Base-by-base conservation (phyloP, 2,329 filamentous ascomycete species). In the Colletotrichum trifolii region DNA sequence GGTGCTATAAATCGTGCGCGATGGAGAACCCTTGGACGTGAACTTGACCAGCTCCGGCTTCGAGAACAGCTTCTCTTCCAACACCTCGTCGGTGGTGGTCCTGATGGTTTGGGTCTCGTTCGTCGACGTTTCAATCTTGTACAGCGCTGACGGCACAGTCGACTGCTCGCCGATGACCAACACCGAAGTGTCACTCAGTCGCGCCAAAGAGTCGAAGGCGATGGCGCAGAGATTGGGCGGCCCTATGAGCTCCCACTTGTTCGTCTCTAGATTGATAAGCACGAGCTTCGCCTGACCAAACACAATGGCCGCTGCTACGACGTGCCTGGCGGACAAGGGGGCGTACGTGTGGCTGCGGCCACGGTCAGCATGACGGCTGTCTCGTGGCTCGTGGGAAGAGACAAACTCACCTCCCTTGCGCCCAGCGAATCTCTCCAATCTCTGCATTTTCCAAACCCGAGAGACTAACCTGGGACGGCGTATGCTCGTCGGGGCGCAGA, bases 1-100 rank as follows among this genome's bases (percentile, higher is more conserved):
- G 65, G 85, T 82, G 12, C 81, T 82, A 66, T 83, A 73, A 4
- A 83, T 70, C 42, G 73, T 68, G 15, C 78, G 73, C 54, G 64
- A 53, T 9, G 75, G 74, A 0, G 68, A 54, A 2, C 66, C 70
- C 38, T 72, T 72, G 54, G 76, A 70, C 34, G 58, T 45, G 34
- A 77, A 66, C 13, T 61, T 72, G 10, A 83, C 72, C 8, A 73
- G 71, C 54, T 79, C 75, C 0, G 82, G 76, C 8, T 68, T 67
- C 0, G 82, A 82, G 60, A 79, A 79, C 8, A 78, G 65, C 0
- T 68, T 55, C 1, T 68, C 36, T 0, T 73, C 67, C 13, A 81
- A 70, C 4, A 55, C 52, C 40, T 76, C 72, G 12, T 77, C 73
- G 0, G 74, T 76, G 1, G 79, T 79, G 0, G 61, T 69, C 50